phyloP scores from a whole-genome alignment of 2,329 filamentous ascomycete species.

The Arthrobotrys entomopaga region DNA sequence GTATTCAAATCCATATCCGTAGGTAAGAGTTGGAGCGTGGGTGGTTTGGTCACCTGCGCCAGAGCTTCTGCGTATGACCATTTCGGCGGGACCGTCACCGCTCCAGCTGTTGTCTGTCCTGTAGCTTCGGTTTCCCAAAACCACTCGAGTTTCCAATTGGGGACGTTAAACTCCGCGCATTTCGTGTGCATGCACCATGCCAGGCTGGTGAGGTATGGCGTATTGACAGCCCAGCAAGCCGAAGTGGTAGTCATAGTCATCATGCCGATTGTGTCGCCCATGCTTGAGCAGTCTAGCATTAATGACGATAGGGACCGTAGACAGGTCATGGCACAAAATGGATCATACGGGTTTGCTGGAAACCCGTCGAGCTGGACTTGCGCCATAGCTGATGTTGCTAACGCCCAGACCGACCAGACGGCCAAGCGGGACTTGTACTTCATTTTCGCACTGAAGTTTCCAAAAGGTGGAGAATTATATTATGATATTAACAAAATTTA shows the following conservation, averaged over 20 bases:
- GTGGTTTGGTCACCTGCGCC: constrained; percentile 39
- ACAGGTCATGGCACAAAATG: constrained; percentile 27
- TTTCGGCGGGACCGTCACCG: constrained; percentile 56
- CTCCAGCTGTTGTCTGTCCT: constrained; percentile 35
- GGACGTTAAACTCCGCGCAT: constrained; percentile 56
- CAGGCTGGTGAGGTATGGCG: constrained; percentile 58
- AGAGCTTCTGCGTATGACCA: constrained; percentile 58
- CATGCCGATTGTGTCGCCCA: constrained; percentile 18
- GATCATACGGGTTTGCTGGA: constrained; percentile 21
- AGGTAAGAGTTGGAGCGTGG: constrained; percentile 24
- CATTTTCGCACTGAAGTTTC: background rate
- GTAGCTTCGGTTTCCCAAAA: constrained; percentile 59
- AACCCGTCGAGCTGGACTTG: constrained; percentile 19
- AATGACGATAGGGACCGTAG: constrained; percentile 2
- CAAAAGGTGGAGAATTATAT: too few relatives aligned
- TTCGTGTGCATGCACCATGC: constrained; percentile 60
- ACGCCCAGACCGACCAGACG: background rate
- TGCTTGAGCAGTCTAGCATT: constrained; percentile 25
- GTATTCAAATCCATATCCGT: constrained; percentile 54
- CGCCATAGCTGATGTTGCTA: background rate
- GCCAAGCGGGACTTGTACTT: background rate
- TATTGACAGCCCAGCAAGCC: constrained; percentile 56
- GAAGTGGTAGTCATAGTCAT: constrained; percentile 44
- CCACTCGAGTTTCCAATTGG: constrained; percentile 57
- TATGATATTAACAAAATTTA: too few relatives aligned